Evolutionary conservation across 352 stramenopile species (phyloP).

Genomic region (Blastocystis sp.): DNA sequence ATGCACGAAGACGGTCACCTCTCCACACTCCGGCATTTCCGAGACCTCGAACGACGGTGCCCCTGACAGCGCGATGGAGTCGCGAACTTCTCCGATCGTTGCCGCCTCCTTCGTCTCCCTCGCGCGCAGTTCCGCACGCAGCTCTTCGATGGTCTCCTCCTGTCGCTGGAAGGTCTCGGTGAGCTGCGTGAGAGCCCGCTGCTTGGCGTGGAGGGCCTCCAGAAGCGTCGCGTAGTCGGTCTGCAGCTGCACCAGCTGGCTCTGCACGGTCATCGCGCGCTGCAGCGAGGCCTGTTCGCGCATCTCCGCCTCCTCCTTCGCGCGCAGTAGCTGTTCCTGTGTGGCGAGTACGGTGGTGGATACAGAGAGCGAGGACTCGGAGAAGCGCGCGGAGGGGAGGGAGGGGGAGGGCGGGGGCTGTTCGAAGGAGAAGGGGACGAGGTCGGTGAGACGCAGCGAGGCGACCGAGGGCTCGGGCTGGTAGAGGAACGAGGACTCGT

Average conservation of each 20-base stretch:
- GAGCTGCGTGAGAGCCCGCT: neutral
- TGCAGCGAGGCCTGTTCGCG: neutral
- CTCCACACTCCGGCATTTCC: no score
- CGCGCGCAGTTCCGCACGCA: neutral
- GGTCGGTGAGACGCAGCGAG: neutral
- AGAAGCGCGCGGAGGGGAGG: neutral
- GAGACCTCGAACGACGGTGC: no score
- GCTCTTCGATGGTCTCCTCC: neutral
- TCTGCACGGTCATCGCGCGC: neutral
- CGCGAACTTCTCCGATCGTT: neutral
- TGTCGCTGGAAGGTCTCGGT: neutral
- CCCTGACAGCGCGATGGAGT: neutral
- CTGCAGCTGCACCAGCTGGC: neutral
- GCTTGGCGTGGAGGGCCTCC: neutral
- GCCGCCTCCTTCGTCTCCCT: neutral
- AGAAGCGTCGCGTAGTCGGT: neutral
- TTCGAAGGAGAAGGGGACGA: neutral
- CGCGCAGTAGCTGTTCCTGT: neutral
- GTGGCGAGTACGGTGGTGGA: neutral
- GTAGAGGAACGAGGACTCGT: neutral
- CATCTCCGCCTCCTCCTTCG: neutral
- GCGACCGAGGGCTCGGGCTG: neutral
- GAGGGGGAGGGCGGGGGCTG: neutral
- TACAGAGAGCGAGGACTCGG: neutral
- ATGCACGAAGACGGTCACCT: neutral